phyloP scores from a whole-genome alignment of 306 rosid species.

The Begonia fuchsioides region DNA sequence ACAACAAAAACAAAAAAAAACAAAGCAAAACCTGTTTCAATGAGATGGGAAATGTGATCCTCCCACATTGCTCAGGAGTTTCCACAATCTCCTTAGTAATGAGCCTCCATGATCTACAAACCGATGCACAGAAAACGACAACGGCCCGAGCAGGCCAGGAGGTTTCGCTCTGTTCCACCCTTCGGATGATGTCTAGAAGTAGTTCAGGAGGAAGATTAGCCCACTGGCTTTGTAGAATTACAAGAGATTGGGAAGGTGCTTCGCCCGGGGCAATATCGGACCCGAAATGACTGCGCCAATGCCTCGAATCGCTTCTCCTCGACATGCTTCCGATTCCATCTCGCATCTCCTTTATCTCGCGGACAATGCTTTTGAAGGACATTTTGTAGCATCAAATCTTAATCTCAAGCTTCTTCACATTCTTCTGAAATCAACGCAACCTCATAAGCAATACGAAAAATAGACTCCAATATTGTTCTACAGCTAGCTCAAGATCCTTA shows the following conservation, averaged over 20 bases:
- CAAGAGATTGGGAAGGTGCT: slow-evolving; percentile 16
- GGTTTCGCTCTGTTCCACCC: slow-evolving; percentile 72
- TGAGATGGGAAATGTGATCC: slow-evolving; percentile 80
- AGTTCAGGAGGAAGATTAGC: slow-evolving; percentile 60
- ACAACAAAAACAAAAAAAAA: not conserved
- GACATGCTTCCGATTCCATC: slow-evolving; percentile 77
- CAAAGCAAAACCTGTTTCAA: slow-evolving; percentile 59
- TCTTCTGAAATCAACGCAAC: slow-evolving; percentile 1
- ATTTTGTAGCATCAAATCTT: slow-evolving; percentile 14
- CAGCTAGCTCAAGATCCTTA: too few species aligned
- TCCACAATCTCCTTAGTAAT: slow-evolving; percentile 51
- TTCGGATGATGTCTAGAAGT: slow-evolving; percentile 60
- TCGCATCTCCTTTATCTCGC: slow-evolving; percentile 61
- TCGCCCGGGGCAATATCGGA: slow-evolving; percentile 60
- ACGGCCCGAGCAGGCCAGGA: slow-evolving; percentile 66
- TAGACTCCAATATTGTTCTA: not conserved
- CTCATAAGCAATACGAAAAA: not conserved
- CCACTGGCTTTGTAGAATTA: slow-evolving; percentile 50
- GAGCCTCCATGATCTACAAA: slow-evolving; percentile 74
- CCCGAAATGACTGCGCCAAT: slow-evolving; percentile 37
- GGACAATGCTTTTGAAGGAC: slow-evolving; percentile 58
- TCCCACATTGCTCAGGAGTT: slow-evolving; percentile 76
- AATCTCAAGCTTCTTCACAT: slow-evolving; percentile 1
- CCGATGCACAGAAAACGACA: slow-evolving; percentile 59
- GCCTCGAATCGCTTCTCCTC: slow-evolving; percentile 39